Percentiles rank a stretch among this genome's conserved stretches.
phyloP scores from a whole-genome alignment of 2,329 filamentous ascomycete genomes.

The Rhinocladiella mackenziei region DNA sequence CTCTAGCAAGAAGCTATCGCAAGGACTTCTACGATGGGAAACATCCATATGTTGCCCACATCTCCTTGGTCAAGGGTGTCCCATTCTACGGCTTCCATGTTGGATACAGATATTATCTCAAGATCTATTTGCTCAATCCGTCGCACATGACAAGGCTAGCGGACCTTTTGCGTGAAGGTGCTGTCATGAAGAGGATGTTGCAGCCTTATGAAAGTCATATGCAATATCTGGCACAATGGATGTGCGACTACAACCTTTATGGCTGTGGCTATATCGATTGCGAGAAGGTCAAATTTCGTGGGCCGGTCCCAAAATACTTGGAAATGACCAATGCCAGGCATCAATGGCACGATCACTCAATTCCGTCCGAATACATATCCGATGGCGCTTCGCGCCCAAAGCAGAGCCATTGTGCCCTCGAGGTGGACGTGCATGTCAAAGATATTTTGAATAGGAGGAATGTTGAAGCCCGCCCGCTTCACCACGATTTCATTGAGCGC shows the following conservation, averaged over 20 bases:
- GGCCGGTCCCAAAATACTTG: conserved; percentile 67
- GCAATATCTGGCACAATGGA: conserved; percentile 91
- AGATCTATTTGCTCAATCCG: conserved; percentile 91
- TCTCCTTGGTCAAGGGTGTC: conserved; percentile 85
- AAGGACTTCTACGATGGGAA: conserved; percentile 67
- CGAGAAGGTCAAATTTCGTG: conserved; percentile 66
- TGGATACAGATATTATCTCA: conserved; percentile 84
- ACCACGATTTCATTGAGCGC: conserved; percentile 81
- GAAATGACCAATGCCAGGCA: conserved; percentile 60
- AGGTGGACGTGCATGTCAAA: conserved; percentile 84
- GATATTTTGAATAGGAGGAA: conserved; percentile 78
- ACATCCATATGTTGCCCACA: conserved; percentile 75
- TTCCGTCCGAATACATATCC: conserved; percentile 57
- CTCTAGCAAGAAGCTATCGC: conserved; percentile 78
- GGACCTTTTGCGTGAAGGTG: conserved; percentile 82
- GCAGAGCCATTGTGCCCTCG: conserved; percentile 80
- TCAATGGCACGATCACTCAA: conserved; percentile 74
- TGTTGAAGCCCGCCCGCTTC: conserved; percentile 71
- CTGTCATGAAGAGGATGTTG: conserved; percentile 75
- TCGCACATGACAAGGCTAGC: conserved; percentile 79
- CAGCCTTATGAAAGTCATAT: conserved; percentile 94
- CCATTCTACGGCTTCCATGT: conserved; percentile 97
- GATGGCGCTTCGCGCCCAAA: conserved; percentile 64
- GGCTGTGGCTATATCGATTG: conserved; percentile 84
- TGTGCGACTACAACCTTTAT: conserved; percentile 97